Percentiles rank a stretch among this genome's conserved stretches.
These are phyloP conservation scores for Calonectria fujianensis DNA, from an alignment of 2,329 filamentous ascomycete species.

Conservation along the genomic window DNA sequence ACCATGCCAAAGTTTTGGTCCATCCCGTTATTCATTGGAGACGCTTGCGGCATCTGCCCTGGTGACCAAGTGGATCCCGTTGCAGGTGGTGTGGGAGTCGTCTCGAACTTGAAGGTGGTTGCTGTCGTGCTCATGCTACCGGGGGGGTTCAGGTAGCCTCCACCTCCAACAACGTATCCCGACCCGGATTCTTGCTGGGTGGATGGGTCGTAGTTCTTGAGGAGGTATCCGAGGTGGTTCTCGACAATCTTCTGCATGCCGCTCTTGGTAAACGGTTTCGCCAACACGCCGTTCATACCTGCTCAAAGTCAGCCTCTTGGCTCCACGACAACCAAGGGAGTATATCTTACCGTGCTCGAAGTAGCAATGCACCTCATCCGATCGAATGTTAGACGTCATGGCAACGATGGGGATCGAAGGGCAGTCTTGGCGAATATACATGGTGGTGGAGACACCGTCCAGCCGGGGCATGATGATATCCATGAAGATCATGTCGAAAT, in stretches of 20 bases:
- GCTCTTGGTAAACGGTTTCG: conserved; percentile 95
- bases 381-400: conserved; percentile 98
- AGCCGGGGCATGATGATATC: conserved; percentile 98
- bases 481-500: conserved; percentile 86
- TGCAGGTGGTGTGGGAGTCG: conserved; percentile 72
- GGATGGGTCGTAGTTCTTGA: conserved; percentile 76
- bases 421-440: conserved; percentile 92
- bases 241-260: conserved; percentile 90
- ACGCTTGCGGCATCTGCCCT: conserved; percentile 70
- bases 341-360: conserved; percentile 89
- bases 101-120: conserved; percentile 69
- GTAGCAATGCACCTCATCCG: conserved; percentile 97
- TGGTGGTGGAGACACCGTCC: conserved; percentile 95
- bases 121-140: conserved; percentile 52
- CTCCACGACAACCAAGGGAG: not conserved
- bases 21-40: conserved; percentile 64
- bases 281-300: conserved; percentile 99
- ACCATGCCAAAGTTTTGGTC: conserved; percentile 69
- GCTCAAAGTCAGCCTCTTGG: conserved; percentile 45
- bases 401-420: conserved; percentile 91
- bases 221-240: conserved; percentile 89
- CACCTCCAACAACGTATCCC: conserved; percentile 59
- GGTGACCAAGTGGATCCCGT: conserved; percentile 72
- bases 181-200: conserved; percentile 63
- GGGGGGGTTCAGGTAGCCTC: conserved; percentile 60